phyloP scores from a whole-genome alignment of 1,284 basidiomycete species.

The Malassezia brasiliensis region DNA sequence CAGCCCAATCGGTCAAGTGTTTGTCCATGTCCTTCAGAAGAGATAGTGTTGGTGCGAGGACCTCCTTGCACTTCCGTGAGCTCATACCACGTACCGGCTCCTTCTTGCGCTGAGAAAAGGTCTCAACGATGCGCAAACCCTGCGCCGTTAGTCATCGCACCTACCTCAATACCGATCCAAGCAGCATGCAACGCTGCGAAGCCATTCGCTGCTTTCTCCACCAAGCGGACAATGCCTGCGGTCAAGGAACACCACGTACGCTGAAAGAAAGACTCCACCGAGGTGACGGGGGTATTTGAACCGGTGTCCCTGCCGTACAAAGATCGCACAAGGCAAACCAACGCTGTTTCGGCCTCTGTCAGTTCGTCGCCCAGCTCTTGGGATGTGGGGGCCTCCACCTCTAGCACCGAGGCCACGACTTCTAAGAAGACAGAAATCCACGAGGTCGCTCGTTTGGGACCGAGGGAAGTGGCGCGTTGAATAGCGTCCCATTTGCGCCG shows the following conservation, averaged over 20 bases:
- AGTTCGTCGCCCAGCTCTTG: not conserved
- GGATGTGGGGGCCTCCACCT: not conserved
- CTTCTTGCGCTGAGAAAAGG: not conserved
- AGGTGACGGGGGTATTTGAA: not conserved
- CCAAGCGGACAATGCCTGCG: not conserved
- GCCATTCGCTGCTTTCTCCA: not conserved
- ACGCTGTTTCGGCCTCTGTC: not conserved
- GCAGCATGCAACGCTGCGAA: conserved; percentile 11
- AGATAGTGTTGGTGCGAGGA: not conserved
- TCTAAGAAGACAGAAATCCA: conserved; percentile 7
- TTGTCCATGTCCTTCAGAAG: not conserved
- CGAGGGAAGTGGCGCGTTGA: not conserved
- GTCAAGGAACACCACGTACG: not conserved
- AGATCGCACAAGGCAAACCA: not conserved
- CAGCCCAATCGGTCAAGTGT: not conserved
- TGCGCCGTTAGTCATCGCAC: not conserved
- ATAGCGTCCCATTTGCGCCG: not conserved
- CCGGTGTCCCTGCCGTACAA: not conserved
- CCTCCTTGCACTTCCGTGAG: not conserved
- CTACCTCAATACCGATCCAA: conserved; percentile 13
- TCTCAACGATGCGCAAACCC: conserved; percentile 3
- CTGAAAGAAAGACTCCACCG: not conserved
- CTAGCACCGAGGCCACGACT: not conserved
- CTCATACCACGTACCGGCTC: not conserved
- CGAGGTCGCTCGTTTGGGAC: not conserved